phyloP scores from a whole-genome alignment of 2,329 filamentous ascomycete species.

The Aspergillus proliferans region DNA sequence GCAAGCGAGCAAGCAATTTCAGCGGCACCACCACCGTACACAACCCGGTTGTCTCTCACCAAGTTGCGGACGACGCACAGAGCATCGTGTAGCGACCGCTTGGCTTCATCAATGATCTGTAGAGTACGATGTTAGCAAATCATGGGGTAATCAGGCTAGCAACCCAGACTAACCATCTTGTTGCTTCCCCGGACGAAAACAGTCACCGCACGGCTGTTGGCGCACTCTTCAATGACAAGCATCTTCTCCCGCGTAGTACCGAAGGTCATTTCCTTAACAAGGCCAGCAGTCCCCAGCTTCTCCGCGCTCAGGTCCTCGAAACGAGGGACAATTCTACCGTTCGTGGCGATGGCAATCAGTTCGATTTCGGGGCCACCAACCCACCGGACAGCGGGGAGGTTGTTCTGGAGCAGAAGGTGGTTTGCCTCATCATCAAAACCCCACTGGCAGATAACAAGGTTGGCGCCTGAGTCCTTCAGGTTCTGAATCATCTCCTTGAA shows the following conservation, averaged over 20 bases:
- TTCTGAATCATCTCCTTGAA: constrained; percentile 98
- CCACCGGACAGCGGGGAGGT: constrained; percentile 93
- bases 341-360: constrained; percentile 95
- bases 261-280: constrained; percentile 92
- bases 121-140: constrained; percentile 5
- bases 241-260: constrained; percentile 98
- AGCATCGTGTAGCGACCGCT: constrained; percentile 93
- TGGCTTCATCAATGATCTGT: constrained; percentile 97
- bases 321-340: constrained; percentile 91
- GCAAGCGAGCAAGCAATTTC: constrained; percentile 96
- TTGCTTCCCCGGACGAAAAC: constrained; percentile 96
- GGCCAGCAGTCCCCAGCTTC: constrained; percentile 83
- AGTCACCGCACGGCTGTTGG: constrained; percentile 93
- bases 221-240: constrained; percentile 98
- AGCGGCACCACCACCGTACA: constrained; percentile 93
- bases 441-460: constrained; percentile 98
- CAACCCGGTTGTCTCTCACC: constrained; percentile 90
- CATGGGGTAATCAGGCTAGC: not conserved
- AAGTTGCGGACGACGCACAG: constrained; percentile 96
- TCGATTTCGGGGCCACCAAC: constrained; percentile 98
- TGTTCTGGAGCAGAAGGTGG: constrained; percentile 91
- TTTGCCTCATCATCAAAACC: constrained; percentile 99
- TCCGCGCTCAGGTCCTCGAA: constrained; percentile 90
- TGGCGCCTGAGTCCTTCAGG: constrained; percentile 95
- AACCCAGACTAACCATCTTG: constrained; percentile 74